Evolutionary conservation across 208 protist genomes (phyloP), one percentile per base, ranked within the genome.

Genomic region (Endotrypanum monterogeii): DNA sequence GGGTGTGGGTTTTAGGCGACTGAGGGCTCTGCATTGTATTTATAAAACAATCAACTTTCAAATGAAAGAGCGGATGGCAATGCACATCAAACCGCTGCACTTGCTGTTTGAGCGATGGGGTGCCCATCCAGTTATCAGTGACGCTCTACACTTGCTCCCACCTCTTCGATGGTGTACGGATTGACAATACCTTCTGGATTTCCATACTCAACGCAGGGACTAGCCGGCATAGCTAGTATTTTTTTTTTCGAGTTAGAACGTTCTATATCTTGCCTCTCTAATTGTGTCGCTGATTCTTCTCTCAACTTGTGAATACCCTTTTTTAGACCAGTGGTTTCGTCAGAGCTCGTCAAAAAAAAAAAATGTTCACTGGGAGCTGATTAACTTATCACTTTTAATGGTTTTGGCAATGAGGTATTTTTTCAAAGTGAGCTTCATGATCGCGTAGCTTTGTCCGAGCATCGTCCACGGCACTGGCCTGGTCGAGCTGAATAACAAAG

Each of bases 341-440:
- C 41, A 46, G 35, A 32, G 25, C n/a, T 30, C 16, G 11, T 54
- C 37, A 28, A 65, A 48, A n/a, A n/a, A n/a, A n/a, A n/a, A n/a
- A n/a, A n/a, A n/a, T n/a, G n/a, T n/a, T n/a, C n/a, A n/a, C n/a
- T n/a, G n/a, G n/a, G n/a, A n/a, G n/a, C n/a, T n/a, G n/a, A n/a
- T n/a, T n/a, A n/a, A n/a, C n/a, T n/a, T 79, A 12, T 62, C 60
- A 8, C 44, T 88, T 2, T 12, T n/a, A 75, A 1, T 23, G 44
- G 44, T 85, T 61, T 56, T 89, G 25, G 44, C 80, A 6, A 67
- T 63, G 4, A 60, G 57, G 30, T 79, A 87, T 3, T 39, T 83
- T 63, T 70, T 86, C 9, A 58, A 48, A 88, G 41, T 89, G 88
- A 77, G 39, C 35, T 86, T 80, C 39, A 73, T 89, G 3, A 86